Evolutionary conservation across 1,139 yeast genomes (phyloP).

Genomic region (Dujonia santamariae): DNA sequence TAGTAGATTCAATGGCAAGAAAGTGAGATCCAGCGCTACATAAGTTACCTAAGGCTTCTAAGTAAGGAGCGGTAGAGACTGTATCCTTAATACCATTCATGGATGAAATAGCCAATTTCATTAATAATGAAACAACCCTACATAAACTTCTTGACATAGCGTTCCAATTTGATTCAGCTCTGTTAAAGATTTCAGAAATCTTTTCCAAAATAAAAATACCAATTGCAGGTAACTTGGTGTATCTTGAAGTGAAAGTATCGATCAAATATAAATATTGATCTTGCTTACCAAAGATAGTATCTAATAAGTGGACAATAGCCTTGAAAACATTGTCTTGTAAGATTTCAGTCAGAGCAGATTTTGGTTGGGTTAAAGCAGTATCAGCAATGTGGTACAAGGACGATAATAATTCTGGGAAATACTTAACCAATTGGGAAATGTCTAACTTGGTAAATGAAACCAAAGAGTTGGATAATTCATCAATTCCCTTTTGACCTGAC

Average conservation of each 20-base stretch:
- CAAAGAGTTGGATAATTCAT: constrained; percentile 42
- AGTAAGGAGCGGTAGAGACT: constrained; percentile 19
- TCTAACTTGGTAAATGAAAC: constrained; percentile 43
- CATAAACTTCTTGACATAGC: constrained; percentile 62
- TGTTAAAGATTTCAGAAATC: constrained; percentile 45
- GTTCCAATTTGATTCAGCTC: constrained; percentile 58
- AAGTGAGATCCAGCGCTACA: constrained; percentile 45
- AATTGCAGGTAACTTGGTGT: constrained; percentile 40
- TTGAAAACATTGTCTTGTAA: constrained; percentile 45
- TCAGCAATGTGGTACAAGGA: constrained; percentile 43
- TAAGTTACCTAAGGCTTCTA: constrained; percentile 25
- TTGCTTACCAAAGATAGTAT: constrained; percentile 63
- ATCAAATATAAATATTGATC: constrained; percentile 59
- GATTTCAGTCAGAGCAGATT: constrained; percentile 28
- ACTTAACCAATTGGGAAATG: constrained; percentile 46
- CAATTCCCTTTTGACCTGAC: constrained; percentile 40
- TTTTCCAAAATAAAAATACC: constrained; percentile 51
- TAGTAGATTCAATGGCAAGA: constrained; percentile 43
- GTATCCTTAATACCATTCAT: constrained; percentile 18
- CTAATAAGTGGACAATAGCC: constrained; percentile 58
- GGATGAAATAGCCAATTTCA: constrained; percentile 38
- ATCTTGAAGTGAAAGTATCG: constrained; percentile 41
- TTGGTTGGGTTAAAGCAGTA: constrained; percentile 20
- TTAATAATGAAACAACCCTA: constrained; percentile 51
- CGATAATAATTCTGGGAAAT: constrained; percentile 51